These are phyloP conservation scores for Pseudogymnoascus sp. DNA, from an alignment of 2,329 filamentous ascomycete genomes.

Conservation along the genomic window DNA sequence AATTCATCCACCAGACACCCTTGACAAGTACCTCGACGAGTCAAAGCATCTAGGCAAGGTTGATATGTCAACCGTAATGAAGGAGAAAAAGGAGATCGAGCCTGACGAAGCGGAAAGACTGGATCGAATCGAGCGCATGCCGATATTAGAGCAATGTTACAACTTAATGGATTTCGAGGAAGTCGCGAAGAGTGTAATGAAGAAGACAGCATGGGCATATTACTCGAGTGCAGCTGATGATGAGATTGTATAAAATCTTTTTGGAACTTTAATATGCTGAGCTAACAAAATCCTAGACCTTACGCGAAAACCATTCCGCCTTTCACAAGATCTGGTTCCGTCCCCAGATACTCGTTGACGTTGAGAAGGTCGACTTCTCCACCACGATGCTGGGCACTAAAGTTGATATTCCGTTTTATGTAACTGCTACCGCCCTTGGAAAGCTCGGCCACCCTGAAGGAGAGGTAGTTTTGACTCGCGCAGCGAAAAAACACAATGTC, in stretches of 20 bases:
- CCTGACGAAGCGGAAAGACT: slow-evolving; percentile 69
- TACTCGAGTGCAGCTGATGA: slow-evolving; percentile 92
- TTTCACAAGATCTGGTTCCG: slow-evolving; percentile 98
- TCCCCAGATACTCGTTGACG: slow-evolving; percentile 80
- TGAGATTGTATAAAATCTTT: slow-evolving; percentile 59
- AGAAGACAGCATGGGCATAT: slow-evolving; percentile 94
- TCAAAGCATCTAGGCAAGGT: slow-evolving; percentile 86
- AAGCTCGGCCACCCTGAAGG: slow-evolving; percentile 93
- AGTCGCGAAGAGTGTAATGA: slow-evolving; percentile 85
- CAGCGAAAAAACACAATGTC: slow-evolving; percentile 78
- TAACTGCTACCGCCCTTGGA: slow-evolving; percentile 90
- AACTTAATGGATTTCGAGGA: slow-evolving; percentile 95
- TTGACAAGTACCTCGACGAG: slow-evolving; percentile 75
- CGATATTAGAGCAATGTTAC: slow-evolving; percentile 78
- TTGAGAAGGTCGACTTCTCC: slow-evolving; percentile 76
- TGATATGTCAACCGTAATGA: slow-evolving; percentile 73
- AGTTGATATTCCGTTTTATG: slow-evolving; percentile 83
- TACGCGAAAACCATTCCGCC: slow-evolving; percentile 91
- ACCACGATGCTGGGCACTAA: slow-evolving; percentile 93
- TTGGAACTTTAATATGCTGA: slow-evolving; percentile 17
- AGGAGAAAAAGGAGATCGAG: slow-evolving; percentile 60
- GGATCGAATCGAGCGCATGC: slow-evolving; percentile 69
- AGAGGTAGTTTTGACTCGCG: slow-evolving; percentile 82
- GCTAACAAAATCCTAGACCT: slow-evolving; percentile 50
- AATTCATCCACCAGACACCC: slow-evolving; percentile 82